Evolutionary conservation across 1,139 yeast genomes (phyloP), one percentile per base, ranked within the genome.

Genomic region (Nakaseomyces sp.): DNA sequence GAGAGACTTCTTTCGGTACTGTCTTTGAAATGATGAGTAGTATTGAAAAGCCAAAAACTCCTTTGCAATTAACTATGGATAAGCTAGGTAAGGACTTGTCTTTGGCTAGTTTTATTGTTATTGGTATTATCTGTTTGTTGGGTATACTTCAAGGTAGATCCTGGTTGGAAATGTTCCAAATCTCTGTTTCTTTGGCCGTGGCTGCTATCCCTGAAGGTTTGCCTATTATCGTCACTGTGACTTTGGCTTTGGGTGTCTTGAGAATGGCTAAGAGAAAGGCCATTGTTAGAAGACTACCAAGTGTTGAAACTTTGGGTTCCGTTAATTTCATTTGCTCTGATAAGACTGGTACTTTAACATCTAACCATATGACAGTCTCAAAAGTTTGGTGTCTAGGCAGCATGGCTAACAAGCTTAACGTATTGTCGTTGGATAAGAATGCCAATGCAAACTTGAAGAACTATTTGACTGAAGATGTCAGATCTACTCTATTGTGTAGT

Each of bases 121-220:
- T 91, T 65, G 95, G 95, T 38, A 62, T 84, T 20, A 91, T 91
- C 58, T 88, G 95, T 57, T 58, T 89, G 25, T 72, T 89, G 54
- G 98, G 97, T 46, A 73, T 91, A 18, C 45, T 85, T 42, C 95
- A 89, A 68, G 97, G 97, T 42, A 81, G 94, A 50, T 74, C 85
- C 8, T 87, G 96, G 95, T 72, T 91, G 48, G 97, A 89, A 51
- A 91, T 91, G 96, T 89, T 91, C 66, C 96, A 91, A 61, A 88
- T 91, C 48, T 86, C 96, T 1, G 97, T 91, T 9, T 87, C 96
- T 2, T 72, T 91, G 50, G 97, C 97, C 0, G 97, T 91, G 12
- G 98, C 98, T 41, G 97, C 97, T 2, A 89, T 91, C 53, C 98
- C 98, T 3, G 98, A 91, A 66, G 97, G 97, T 45, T 73, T 91